Percentiles rank a stretch among this genome's conserved stretches.
These are phyloP conservation scores for Talaromyces verruculosus DNA, from an alignment of 2,329 filamentous ascomycete genomes.

Conservation along the genomic window DNA sequence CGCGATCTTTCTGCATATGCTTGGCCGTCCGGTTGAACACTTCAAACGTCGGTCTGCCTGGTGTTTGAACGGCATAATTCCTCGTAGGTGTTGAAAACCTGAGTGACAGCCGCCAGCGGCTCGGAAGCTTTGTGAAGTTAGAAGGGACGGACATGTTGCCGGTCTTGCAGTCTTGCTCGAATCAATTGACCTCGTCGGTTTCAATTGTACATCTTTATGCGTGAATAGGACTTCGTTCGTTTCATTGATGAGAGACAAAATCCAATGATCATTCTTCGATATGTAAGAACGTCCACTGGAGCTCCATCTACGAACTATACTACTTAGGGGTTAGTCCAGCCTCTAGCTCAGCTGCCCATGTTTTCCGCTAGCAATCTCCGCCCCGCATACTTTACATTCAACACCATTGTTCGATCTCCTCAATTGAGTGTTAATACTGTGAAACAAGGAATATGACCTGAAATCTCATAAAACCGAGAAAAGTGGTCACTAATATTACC, in stretches of 20 bases:
- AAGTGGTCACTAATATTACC: background rate
- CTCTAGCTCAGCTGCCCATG: slow-evolving; percentile 6
- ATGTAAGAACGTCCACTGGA: background rate
- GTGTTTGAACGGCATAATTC: slow-evolving; percentile 73
- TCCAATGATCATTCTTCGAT: background rate
- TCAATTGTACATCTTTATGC: background rate
- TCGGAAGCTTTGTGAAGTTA: slow-evolving; percentile 10
- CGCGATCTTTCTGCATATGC: slow-evolving; percentile 87
- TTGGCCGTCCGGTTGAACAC: slow-evolving; percentile 90
- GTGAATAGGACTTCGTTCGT: background rate
- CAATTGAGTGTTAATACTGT: background rate
- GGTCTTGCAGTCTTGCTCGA: background rate
- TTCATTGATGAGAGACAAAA: background rate
- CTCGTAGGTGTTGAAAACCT: slow-evolving; percentile 35
- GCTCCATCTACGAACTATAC: background rate
- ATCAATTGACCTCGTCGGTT: too few relatives aligned
- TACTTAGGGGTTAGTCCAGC: background rate
- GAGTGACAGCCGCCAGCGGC: slow-evolving; percentile 17
- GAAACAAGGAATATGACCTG: background rate
- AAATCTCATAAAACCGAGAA: background rate
- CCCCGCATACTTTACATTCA: slow-evolving; percentile 5
- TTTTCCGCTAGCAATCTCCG: slow-evolving; percentile 14
- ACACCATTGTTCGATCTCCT: background rate
- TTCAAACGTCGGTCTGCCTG: slow-evolving; percentile 75
- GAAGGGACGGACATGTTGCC: slow-evolving; percentile 28